phyloP scores from a whole-genome alignment of 495 filamentous ascomycete species.

The Aspergillus cavernicola region DNA sequence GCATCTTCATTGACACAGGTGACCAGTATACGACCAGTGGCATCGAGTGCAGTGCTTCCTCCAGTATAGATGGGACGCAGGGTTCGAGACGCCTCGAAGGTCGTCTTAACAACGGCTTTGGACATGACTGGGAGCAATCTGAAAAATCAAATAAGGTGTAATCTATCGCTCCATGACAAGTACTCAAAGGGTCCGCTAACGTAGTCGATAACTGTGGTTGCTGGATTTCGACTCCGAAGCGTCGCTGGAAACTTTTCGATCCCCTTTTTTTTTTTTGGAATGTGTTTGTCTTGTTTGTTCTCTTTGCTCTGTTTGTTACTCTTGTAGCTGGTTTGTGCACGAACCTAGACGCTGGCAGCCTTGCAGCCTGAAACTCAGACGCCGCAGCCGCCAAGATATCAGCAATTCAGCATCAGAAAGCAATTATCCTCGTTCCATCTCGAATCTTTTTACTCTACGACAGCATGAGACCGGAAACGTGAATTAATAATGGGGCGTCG shows the following conservation, averaged over 20 bases:
- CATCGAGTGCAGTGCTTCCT: conserved; percentile 78
- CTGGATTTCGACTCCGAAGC: not conserved
- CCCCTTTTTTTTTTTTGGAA: conserved; percentile 44
- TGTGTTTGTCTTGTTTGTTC: conserved; percentile 28
- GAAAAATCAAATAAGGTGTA: not conserved
- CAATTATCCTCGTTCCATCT: conserved; percentile 6
- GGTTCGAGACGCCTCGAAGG: conserved; percentile 74
- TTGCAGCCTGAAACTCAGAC: too few relatives aligned
- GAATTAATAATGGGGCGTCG: conserved; percentile 44
- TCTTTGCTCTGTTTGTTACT: conserved; percentile 19
- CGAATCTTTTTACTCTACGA: not conserved
- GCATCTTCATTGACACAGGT: conserved; percentile 87
- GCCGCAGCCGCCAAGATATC: conserved; percentile 20
- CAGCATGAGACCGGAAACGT: not conserved
- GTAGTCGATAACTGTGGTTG: conserved; percentile 6
- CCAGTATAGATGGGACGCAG: conserved; percentile 95
- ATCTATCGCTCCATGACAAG: conserved; percentile 24
- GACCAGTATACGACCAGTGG: conserved; percentile 76
- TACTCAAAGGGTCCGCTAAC: conserved; percentile 1
- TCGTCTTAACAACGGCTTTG: conserved; percentile 62
- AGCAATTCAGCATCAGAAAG: too few relatives aligned
- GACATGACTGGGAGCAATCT: conserved; percentile 37
- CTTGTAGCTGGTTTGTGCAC: not conserved
- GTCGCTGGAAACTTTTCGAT: conserved; percentile 27
- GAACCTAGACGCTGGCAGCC: too few relatives aligned